Conservation (phyloP, 257 asterid species). For the Nicotiana undulata region DNA sequence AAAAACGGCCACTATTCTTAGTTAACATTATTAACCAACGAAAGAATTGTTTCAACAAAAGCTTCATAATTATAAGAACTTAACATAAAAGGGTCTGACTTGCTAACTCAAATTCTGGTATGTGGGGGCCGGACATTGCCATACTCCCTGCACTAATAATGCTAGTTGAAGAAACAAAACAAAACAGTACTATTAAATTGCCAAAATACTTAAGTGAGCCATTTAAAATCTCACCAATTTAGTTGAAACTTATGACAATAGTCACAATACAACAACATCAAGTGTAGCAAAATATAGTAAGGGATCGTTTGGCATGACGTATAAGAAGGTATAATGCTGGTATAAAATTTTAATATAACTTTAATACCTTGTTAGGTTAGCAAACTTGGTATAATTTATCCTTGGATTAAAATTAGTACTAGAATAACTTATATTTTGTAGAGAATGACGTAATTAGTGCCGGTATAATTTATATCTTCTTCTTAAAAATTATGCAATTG, state of each 20-base stretch:
- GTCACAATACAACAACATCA: background rate
- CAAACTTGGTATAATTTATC: no score
- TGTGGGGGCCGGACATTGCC: background rate
- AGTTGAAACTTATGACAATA: background rate
- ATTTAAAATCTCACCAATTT: background rate
- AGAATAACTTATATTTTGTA: no score
- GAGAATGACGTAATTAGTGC: no score
- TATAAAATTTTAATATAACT: no score
- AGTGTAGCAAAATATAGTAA: background rate
- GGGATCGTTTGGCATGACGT: no score
- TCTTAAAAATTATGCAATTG: no score
- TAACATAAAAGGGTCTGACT: background rate
- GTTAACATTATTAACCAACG: background rate
- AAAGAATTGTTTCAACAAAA: constrained; percentile 8
- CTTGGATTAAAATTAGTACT: no score
- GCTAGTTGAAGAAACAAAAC: background rate
- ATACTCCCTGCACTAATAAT: background rate
- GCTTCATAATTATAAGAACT: background rate
- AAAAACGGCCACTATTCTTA: background rate
- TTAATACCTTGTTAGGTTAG: no score
- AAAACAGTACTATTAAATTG: no score
- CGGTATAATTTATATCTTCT: no score
- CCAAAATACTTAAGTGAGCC: no score
- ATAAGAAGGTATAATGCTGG: no score
- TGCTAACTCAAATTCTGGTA: background rate